Conservation (phyloP, 257 asterid species). For the Orobanche coerulescens region DNA sequence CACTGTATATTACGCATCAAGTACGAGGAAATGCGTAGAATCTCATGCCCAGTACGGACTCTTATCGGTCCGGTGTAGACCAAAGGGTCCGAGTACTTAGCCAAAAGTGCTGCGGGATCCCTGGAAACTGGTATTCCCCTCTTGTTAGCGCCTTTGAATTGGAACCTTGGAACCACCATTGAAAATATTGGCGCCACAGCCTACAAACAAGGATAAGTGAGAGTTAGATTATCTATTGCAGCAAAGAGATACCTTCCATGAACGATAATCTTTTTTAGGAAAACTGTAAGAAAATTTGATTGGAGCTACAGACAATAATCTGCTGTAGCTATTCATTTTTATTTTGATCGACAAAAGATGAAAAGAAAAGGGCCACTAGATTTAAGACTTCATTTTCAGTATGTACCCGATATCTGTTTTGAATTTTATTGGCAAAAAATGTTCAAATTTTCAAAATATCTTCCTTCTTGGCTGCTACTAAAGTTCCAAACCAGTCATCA, state of each 20-base stretch:
- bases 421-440: too few relatives aligned
- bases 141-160: constrained; percentile 96
- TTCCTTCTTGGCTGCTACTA: too few relatives aligned
- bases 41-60: constrained; percentile 96
- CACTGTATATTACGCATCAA: constrained; percentile 65
- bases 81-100: constrained; percentile 94
- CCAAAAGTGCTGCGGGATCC: constrained; percentile 77
- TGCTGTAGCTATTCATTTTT: too few relatives aligned
- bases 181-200: constrained; percentile 94
- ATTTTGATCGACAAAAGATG: too few relatives aligned
- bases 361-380: too few relatives aligned
- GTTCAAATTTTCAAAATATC: too few relatives aligned
- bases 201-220: constrained; percentile 27
- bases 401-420: too few relatives aligned
- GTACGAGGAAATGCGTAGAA: constrained; percentile 73
- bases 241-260: not conserved
- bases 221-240: not conserved
- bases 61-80: constrained; percentile 96
- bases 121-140: constrained; percentile 95
- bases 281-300: too few relatives aligned
- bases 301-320: too few relatives aligned
- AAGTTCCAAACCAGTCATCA: too few relatives aligned
- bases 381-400: too few relatives aligned
- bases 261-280: not conserved
- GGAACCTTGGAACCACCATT: constrained; percentile 87